A percentile compares a stretch with the other conserved stretches of the same genome.
Evolutionary conservation across 345 rosid species (phyloP).

Genomic region (Melaleuca quinquenervia): DNA sequence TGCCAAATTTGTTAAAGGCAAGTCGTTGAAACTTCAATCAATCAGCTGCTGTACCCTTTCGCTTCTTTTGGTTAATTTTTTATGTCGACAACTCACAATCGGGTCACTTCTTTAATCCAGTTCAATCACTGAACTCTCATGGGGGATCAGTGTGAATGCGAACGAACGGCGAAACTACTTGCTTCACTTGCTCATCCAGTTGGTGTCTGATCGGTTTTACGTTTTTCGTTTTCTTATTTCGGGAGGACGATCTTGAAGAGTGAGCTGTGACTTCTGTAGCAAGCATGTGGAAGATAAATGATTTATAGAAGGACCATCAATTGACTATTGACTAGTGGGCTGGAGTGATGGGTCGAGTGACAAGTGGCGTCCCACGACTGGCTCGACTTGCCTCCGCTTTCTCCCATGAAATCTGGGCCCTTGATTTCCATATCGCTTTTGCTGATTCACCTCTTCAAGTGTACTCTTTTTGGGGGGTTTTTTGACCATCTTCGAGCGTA

Average conservation of each 20-base stretch:
- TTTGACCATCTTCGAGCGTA: not conserved
- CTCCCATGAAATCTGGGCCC: not conserved
- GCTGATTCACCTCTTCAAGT: constrained; percentile 1
- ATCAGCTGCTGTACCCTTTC: not conserved
- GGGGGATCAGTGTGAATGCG: not conserved
- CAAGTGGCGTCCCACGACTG: not conserved
- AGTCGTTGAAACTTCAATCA: constrained; percentile 3
- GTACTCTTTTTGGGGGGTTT: not conserved
- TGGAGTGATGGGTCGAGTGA: not conserved
- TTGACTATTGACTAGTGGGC: not conserved
- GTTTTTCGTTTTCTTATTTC: not conserved
- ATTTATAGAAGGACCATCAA: not conserved
- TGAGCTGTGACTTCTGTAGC: not conserved
- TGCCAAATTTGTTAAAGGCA: constrained; percentile 15
- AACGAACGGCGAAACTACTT: not conserved
- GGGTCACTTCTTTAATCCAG: not conserved
- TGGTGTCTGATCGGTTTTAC: not conserved
- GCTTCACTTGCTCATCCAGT: not conserved
- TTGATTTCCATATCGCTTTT: not conserved
- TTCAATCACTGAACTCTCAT: not conserved
- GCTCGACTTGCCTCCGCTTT: not conserved
- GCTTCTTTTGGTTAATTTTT: not conserved
- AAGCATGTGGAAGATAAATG: not conserved
- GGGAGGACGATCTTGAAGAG: not conserved
- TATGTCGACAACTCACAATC: not conserved